phyloP scores from a whole-genome alignment of 2,329 filamentous ascomycete genomes.

The Alternaria burnsii region DNA sequence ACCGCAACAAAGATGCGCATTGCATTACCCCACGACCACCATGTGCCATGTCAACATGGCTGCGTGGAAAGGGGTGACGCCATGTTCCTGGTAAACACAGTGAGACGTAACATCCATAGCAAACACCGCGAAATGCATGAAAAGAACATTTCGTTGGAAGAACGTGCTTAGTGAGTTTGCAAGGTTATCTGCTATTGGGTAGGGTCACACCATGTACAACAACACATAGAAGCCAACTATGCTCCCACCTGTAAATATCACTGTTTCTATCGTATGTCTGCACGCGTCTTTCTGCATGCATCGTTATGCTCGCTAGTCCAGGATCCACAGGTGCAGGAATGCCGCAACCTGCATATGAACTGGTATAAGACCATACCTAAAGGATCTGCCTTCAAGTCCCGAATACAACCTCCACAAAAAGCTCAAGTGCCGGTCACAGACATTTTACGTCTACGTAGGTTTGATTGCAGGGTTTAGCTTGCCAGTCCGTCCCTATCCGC shows the following conservation, averaged over 20 bases:
- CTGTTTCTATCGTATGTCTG: not conserved
- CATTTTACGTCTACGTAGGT: not conserved
- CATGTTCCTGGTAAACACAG: not conserved
- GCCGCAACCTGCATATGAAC: not conserved
- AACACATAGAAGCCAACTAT: not conserved
- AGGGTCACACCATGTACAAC: not conserved
- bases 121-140: no score
- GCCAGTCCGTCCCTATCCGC: not conserved
- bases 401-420: not conserved
- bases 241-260: not conserved
- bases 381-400: not conserved
- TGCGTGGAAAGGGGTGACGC: not conserved
- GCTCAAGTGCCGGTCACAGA: not conserved
- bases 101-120: not conserved
- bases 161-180: not conserved
- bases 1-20: conserved; percentile 14
- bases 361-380: not conserved
- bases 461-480: not conserved
- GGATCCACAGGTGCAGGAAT: not conserved
- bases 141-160: not conserved
- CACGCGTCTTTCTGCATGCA: not conserved
- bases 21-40: conserved; percentile 13
- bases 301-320: not conserved
- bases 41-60: not conserved
- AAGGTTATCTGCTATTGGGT: not conserved